Evolutionary conservation across 192 early-diverging fungal genomes (phyloP), one percentile per base, ranked within the genome.

Genomic region (Chytriomyces sp.): DNA sequence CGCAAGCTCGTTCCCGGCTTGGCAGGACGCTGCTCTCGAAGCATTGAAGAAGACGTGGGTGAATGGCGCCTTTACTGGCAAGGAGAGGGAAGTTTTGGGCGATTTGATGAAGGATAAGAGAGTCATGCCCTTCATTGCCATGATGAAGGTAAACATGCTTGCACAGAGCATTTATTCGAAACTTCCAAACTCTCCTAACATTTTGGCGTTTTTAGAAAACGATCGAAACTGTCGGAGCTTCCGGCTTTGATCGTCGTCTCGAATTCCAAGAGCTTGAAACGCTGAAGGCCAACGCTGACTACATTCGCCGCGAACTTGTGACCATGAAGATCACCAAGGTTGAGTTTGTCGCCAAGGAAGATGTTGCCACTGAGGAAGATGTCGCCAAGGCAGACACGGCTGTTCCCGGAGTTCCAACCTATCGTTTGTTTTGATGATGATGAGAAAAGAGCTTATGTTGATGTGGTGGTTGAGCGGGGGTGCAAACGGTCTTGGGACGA

Each of bases 71-170:
- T 93, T 97, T 79, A 89, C 90, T 72, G 92, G 94, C 68, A 91
- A 89, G 77, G 91, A 92, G 79, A 82, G 92, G 61, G 90, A 84
- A 7, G 72, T 86, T 23, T 85, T 98, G 77, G 84, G 80, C 67
- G 95, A 93, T 48, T 75, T 98, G 81, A 85, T 93, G 79, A 97
- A 96, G 86, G 93, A 98, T 86, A 98, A 97, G 86, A 91, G 92
- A 82, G 92, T 89, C n/a, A 98, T 98, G 95, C 94, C 95, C 18
- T 99, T 99, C 85, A 88, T 96, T 62, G 90, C 95, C 64, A 89
- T 92, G 57, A 89, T 96, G 80, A 94, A 96, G 91, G 84, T 84
- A 74, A 5, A 53, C 23, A 8, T 16, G 13, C 11, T 57, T 57
- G 1, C 11, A 18, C 35, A 11, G 11, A 0, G 1, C n/a, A 53